phyloP scores from a whole-genome alignment of 495 filamentous ascomycete species.

The Hypoxylon lenormandii region DNA sequence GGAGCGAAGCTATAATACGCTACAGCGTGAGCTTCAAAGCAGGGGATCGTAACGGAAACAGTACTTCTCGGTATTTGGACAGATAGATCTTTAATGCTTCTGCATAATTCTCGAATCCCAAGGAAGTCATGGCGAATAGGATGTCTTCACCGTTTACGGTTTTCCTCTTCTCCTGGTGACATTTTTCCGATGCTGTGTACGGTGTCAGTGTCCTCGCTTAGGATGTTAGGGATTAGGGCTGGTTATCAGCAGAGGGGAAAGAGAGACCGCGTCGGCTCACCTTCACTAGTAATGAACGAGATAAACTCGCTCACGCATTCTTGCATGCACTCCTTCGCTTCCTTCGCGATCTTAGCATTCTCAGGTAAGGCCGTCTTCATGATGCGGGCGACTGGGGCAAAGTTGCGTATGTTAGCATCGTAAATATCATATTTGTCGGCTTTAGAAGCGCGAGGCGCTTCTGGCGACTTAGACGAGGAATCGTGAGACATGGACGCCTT shows the following conservation, averaged over 20 bases:
- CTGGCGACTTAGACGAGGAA: conserved; percentile 61
- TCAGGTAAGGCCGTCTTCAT: conserved; percentile 98
- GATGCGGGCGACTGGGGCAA: conserved; percentile 95
- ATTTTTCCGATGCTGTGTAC: conserved; percentile 91
- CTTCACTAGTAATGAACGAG: conserved; percentile 99
- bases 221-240: conserved; percentile 22
- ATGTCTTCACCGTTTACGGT: conserved; percentile 99
- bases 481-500: conserved; percentile 65
- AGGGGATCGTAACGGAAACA: conserved; percentile 53
- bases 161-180: conserved; percentile 98
- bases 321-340: conserved; percentile 99
- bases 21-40: conserved; percentile 20
- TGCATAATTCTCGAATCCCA: conserved; percentile 98
- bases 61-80: conserved; percentile 96
- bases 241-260: conserved; percentile 26
- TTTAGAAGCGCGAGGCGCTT: conserved; percentile 61
- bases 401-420: conserved; percentile 90
- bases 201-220: conserved; percentile 45
- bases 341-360: conserved; percentile 99
- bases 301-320: conserved; percentile 99
- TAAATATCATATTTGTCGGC: conserved; percentile 63
- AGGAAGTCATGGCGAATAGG: conserved; percentile 97
- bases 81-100: conserved; percentile 98
- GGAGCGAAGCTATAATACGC: conserved; percentile 19
- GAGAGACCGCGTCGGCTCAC: conserved; percentile 61